Conservation (phyloP, 2,329 filamentous ascomycete genomes). For the Dryadomyces quercus-mongolicae region DNA sequence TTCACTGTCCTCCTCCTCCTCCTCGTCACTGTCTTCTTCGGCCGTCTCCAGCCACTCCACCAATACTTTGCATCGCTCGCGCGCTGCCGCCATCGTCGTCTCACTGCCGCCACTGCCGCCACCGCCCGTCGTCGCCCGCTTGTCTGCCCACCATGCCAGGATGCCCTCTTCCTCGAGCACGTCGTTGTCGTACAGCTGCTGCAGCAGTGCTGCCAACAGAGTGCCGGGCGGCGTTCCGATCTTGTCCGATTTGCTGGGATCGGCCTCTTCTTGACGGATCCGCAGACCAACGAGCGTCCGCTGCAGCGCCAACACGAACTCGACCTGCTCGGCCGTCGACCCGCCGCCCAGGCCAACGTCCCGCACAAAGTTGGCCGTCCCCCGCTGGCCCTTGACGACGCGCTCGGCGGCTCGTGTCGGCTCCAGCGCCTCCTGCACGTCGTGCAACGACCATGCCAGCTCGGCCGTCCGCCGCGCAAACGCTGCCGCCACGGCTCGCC, state of each 20-base stretch:
- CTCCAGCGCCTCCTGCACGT: slow-evolving; percentile 26
- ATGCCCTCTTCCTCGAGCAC: slow-evolving; percentile 83
- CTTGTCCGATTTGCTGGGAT: not conserved
- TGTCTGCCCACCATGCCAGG: slow-evolving; percentile 76
- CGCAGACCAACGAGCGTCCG: slow-evolving; percentile 55
- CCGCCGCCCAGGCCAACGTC: slow-evolving; percentile 41
- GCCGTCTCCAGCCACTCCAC: slow-evolving; percentile 78
- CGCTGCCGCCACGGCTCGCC: slow-evolving; percentile 71
- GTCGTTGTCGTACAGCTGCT: slow-evolving; percentile 76
- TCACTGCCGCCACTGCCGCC: slow-evolving; percentile 19
- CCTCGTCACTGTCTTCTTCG: slow-evolving; percentile 57
- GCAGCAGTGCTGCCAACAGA: slow-evolving; percentile 66
- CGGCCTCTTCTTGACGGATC: slow-evolving; percentile 5
- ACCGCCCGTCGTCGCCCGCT: slow-evolving; percentile 51
- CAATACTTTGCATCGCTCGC: slow-evolving; percentile 62
- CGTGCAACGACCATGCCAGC: slow-evolving; percentile 27
- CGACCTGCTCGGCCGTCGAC: slow-evolving; percentile 60
- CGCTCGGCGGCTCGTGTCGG: slow-evolving; percentile 52
- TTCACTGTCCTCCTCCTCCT: slow-evolving; percentile 42
- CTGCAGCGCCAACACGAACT: slow-evolving; percentile 74
- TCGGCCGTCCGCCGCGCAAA: slow-evolving; percentile 74
- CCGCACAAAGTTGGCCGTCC: slow-evolving; percentile 29
- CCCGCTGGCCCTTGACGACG: slow-evolving; percentile 41
- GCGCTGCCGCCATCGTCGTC: slow-evolving; percentile 48
- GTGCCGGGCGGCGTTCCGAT: slow-evolving; percentile 28